Evolutionary conservation across 2,329 filamentous ascomycete species (phyloP).

Genomic region (Fusarium sp.): DNA sequence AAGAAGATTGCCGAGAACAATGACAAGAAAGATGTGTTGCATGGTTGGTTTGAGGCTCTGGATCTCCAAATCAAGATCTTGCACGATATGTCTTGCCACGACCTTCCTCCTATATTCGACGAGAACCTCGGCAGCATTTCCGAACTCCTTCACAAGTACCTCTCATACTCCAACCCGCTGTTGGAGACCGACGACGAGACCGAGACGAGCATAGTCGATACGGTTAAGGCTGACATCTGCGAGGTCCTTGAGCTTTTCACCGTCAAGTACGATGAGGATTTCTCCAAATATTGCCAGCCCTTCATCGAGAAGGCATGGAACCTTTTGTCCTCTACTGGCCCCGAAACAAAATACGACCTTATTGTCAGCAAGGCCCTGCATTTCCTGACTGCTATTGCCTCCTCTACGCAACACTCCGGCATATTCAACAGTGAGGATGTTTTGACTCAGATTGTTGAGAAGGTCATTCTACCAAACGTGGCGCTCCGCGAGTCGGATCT

Average conservation of each 20-base stretch:
- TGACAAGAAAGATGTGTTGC: slow-evolving; percentile 79
- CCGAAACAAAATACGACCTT: slow-evolving; percentile 92
- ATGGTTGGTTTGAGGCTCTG: slow-evolving; percentile 84
- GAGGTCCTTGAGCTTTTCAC: slow-evolving; percentile 90
- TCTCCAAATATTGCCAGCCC: slow-evolving; percentile 80
- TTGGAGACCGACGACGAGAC: slow-evolving; percentile 89
- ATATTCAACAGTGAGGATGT: slow-evolving; percentile 87
- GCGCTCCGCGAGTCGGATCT: slow-evolving; percentile 92
- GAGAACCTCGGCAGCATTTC: slow-evolving; percentile 84
- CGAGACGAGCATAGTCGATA: slow-evolving; percentile 86
- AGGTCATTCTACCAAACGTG: slow-evolving; percentile 94
- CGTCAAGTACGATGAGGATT: slow-evolving; percentile 95
- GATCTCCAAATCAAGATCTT: slow-evolving; percentile 92
- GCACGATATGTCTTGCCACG: slow-evolving; percentile 97
- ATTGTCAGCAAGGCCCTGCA: slow-evolving; percentile 94
- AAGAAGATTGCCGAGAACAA: slow-evolving; percentile 79
- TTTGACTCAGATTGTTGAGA: slow-evolving; percentile 89
- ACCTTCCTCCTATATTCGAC: slow-evolving; percentile 94
- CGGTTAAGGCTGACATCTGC: slow-evolving; percentile 92
- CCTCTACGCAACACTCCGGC: slow-evolving; percentile 80
- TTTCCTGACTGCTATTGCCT: slow-evolving; percentile 91
- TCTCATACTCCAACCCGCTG: slow-evolving; percentile 87
- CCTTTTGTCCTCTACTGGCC: slow-evolving; percentile 85
- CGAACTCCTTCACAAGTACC: slow-evolving; percentile 88
- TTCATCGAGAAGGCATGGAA: slow-evolving; percentile 95